Evolutionary conservation across 1,139 yeast species (phyloP).

Genomic region (Tardiomyces digboiensis): DNA sequence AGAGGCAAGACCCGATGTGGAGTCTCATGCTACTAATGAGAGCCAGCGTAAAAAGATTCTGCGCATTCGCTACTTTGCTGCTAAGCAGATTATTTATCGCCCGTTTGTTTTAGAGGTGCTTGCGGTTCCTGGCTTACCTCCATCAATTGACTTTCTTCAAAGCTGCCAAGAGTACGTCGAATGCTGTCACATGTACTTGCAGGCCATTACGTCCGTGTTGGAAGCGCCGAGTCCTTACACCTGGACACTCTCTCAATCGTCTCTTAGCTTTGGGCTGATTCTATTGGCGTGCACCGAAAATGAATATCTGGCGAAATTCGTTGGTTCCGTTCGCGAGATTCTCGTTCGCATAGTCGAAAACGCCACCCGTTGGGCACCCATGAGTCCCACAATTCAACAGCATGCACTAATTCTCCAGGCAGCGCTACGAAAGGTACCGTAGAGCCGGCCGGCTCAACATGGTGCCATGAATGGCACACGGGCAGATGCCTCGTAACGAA

Average conservation of each 20-base stretch:
- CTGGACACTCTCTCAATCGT: constrained; percentile 11
- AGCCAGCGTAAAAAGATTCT: constrained; percentile 9
- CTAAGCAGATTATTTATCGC: constrained; percentile 12
- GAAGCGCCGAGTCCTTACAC: constrained; percentile 10
- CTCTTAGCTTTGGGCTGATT: not conserved
- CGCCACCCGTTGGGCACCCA: not conserved
- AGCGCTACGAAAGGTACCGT: not conserved
- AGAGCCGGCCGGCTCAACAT: too few species aligned
- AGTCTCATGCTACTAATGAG: constrained; percentile 1
- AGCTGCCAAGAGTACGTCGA: constrained; percentile 9
- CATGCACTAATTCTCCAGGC: not conserved
- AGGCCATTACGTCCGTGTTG: constrained; percentile 7
- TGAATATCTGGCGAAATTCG: not conserved
- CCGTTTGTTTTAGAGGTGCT: constrained; percentile 11
- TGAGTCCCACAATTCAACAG: not conserved
- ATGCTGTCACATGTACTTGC: constrained; percentile 9
- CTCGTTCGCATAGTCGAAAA: not conserved
- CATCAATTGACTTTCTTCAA: constrained; percentile 4
- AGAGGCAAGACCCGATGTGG: constrained; percentile 7
- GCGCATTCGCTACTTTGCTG: constrained; percentile 11
- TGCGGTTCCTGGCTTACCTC: constrained; percentile 2
- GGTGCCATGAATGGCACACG: too few species aligned
- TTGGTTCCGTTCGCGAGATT: not conserved
- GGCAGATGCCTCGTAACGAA: too few species aligned
- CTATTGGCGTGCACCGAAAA: not conserved